Conservation (phyloP, 2,329 filamentous ascomycete species). For the Talaromyces sp. region DNA sequence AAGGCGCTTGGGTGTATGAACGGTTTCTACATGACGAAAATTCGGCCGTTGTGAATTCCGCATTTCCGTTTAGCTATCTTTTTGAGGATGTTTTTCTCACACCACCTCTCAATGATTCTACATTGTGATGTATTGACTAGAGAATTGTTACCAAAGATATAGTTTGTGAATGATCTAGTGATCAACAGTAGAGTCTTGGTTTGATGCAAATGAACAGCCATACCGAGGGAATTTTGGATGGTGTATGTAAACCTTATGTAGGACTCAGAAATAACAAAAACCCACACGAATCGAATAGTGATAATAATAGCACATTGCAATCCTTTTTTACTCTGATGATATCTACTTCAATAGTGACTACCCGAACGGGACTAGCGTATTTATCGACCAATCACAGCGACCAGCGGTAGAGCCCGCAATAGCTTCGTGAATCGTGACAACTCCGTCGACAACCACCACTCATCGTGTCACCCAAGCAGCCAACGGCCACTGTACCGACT, state of each 20-base stretch:
- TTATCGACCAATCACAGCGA: background rate
- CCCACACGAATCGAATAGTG: background rate
- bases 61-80: slow-evolving; percentile 12
- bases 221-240: background rate
- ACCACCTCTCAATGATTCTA: background rate
- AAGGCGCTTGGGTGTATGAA: slow-evolving; percentile 1
- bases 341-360: background rate
- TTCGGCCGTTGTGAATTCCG: slow-evolving; percentile 9
- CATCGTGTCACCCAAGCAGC: background rate
- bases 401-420: background rate
- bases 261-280: background rate
- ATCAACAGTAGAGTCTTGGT: background rate
- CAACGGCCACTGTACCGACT: background rate
- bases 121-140: background rate
- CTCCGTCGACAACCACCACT: background rate
- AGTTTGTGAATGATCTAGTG: background rate
- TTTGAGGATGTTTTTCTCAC: slow-evolving; percentile 14
- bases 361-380: background rate
- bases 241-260: background rate
- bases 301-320: background rate
- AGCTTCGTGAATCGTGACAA: background rate
- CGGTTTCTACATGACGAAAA: slow-evolving; percentile 9
- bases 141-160: background rate
- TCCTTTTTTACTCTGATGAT: background rate
- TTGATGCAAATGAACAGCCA: background rate